Conservation (phyloP, 2,329 filamentous ascomycete genomes). For the Scopulariopsis brevicaulis region DNA sequence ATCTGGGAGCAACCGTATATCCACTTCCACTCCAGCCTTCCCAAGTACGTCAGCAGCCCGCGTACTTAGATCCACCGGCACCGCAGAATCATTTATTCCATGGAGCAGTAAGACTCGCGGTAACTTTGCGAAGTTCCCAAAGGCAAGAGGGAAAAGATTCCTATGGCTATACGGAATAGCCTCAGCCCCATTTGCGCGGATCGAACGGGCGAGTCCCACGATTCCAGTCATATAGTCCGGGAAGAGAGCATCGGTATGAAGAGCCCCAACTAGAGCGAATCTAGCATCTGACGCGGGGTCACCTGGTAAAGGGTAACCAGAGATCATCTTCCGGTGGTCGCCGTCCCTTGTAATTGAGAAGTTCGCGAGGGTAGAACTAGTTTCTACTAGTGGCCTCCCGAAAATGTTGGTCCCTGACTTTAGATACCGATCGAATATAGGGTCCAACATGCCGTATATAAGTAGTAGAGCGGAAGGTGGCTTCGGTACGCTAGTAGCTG, state of each 20-base stretch:
- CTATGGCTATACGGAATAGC: neutral
- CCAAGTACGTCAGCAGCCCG: neutral
- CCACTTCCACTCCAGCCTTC: neutral
- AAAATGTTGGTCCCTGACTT: constrained; percentile 6
- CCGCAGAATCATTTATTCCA: constrained; percentile 4
- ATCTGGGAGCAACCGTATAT: neutral
- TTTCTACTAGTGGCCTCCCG: neutral
- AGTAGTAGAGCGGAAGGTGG: constrained; percentile 3
- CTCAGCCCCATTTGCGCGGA: neutral
- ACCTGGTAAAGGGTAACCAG: neutral
- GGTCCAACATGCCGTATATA: constrained; percentile 6
- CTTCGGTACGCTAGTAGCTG: neutral
- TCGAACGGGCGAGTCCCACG: neutral
- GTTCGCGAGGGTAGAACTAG: neutral
- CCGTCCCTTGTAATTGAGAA: constrained; percentile 1
- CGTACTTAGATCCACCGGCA: constrained; percentile 3
- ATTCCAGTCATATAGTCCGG: constrained; percentile 7
- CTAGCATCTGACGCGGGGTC: constrained; percentile 2
- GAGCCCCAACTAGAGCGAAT: constrained; percentile 1
- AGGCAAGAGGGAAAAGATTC: neutral
- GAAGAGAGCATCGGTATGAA: constrained; percentile 7
- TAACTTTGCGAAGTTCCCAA: neutral
- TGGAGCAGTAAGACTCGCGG: constrained; percentile 3
- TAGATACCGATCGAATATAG: constrained; percentile 3
- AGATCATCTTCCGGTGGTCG: constrained; percentile 4